Conservation (phyloP, 2,329 filamentous ascomycete genomes). For the Verticillium nubilum region DNA sequence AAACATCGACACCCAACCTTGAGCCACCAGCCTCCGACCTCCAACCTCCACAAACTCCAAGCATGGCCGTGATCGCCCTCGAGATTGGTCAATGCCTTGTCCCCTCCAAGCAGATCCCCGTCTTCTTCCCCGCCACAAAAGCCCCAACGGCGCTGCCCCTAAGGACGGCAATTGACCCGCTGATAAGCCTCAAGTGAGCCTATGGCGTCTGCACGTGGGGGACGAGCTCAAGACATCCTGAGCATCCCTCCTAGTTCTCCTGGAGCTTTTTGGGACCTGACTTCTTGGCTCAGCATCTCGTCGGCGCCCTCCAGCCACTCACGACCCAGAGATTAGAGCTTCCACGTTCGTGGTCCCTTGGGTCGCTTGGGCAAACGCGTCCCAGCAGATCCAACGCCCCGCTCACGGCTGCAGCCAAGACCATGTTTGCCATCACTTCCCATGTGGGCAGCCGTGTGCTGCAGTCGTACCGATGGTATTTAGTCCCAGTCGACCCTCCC, state of each 20-base stretch:
- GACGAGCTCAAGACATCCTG: neutral
- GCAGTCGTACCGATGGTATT: neutral
- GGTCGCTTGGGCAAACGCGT: neutral
- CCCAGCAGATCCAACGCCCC: neutral
- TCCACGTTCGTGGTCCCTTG: neutral
- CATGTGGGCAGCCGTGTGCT: neutral
- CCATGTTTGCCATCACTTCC: neutral
- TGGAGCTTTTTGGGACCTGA: neutral
- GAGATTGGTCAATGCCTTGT: neutral
- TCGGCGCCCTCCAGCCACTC: conserved; percentile 3
- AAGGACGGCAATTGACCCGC: conserved; percentile 2
- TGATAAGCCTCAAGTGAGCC: conserved; percentile 2
- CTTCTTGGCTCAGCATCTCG: neutral
- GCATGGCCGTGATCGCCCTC: neutral
- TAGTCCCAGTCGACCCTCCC: neutral
- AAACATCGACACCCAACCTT: neutral
- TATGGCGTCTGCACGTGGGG: conserved; percentile 2
- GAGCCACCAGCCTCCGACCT: neutral
- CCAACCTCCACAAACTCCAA: neutral
- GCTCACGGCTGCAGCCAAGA: neutral
- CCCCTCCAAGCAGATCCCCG: neutral
- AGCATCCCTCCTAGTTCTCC: neutral
- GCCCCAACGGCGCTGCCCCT: neutral
- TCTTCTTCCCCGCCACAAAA: neutral
- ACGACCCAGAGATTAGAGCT: neutral